phyloP scores from a whole-genome alignment of 1,284 basidiomycete genomes.

The Singerocomus inundabilis region DNA sequence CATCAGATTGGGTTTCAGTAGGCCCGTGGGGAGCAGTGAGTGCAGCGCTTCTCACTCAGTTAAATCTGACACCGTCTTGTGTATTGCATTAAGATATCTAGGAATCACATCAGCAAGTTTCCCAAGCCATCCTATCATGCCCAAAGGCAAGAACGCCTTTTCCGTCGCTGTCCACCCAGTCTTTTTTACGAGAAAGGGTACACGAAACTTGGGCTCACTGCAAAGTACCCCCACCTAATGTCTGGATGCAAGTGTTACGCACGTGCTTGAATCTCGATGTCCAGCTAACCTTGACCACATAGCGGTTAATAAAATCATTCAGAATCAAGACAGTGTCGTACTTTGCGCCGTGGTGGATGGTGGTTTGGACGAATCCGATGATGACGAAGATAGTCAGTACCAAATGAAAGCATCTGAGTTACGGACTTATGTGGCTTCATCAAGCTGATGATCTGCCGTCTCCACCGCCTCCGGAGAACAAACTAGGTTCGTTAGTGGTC shows the following conservation, averaged over 20 bases:
- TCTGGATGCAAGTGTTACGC: constrained; percentile 28
- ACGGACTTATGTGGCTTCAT: background rate
- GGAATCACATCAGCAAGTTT: constrained; percentile 14
- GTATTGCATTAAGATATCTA: constrained; percentile 14
- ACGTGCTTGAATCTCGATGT: background rate
- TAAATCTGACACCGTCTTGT: background rate
- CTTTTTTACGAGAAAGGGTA: constrained; percentile 26
- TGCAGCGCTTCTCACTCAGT: background rate
- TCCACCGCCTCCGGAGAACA: constrained; percentile 40
- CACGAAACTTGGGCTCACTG: constrained; percentile 26
- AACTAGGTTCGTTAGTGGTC: constrained; percentile 38
- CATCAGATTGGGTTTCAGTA: constrained; percentile 14
- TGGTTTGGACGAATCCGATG: constrained; percentile 38
- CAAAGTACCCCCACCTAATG: constrained; percentile 31
- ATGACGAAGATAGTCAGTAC: constrained; percentile 28
- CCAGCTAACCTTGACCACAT: constrained; percentile 9
- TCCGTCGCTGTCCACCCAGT: constrained; percentile 19
- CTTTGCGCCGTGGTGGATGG: constrained; percentile 39
- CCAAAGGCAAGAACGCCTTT: constrained; percentile 23
- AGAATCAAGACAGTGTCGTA: constrained; percentile 34
- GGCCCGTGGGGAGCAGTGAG: constrained; percentile 26
- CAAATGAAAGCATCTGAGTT: background rate
- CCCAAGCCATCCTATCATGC: constrained; percentile 24
- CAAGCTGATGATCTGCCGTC: constrained; percentile 7
- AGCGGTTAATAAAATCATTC: constrained; percentile 46